A percentile compares a stretch with the other conserved stretches of the same genome.
These are phyloP conservation scores for Cylindrodendrum hubeiense DNA, from an alignment of 2,329 filamentous ascomycete genomes.

Conservation along the genomic window DNA sequence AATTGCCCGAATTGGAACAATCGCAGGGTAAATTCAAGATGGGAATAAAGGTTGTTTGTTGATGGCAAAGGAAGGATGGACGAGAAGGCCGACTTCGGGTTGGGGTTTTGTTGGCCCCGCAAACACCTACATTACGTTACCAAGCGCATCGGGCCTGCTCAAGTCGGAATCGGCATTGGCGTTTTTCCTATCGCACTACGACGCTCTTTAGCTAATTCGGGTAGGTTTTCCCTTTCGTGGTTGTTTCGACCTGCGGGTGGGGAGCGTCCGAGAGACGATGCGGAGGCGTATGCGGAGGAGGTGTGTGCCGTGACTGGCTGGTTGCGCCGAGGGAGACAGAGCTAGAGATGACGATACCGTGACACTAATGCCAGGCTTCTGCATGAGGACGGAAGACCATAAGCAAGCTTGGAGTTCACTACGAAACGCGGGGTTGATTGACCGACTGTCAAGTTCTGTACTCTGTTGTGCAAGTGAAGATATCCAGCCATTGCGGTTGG, in stretches of 20 bases:
- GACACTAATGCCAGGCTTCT: not conserved
- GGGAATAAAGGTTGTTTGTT: not conserved
- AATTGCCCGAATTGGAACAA: not conserved
- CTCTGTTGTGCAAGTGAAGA: not conserved
- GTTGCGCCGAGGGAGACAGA: not conserved
- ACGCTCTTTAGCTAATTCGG: not conserved
- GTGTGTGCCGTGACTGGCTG: constrained; percentile 19
- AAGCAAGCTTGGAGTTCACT: no score
- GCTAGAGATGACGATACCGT: not conserved
- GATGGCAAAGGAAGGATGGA: constrained; percentile 17
- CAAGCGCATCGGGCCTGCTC: not conserved
- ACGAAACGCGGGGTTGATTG: no score
- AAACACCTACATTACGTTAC: constrained; percentile 1
- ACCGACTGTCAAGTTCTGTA: not conserved
- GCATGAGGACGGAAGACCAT: not conserved
- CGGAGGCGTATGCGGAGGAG: constrained; percentile 7
- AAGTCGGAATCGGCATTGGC: not conserved
- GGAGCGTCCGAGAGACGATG: not conserved
- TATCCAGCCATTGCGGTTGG: no score
- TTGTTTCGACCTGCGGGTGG: not conserved
- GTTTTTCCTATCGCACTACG: not conserved
- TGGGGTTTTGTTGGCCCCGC: constrained; percentile 24
- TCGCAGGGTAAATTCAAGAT: not conserved
- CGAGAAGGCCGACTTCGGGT: constrained; percentile 5
- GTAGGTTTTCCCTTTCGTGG: not conserved